Base-by-base conservation (phyloP, 2,329 filamentous ascomycete species). In the Canariomyces notabilis region DNA sequence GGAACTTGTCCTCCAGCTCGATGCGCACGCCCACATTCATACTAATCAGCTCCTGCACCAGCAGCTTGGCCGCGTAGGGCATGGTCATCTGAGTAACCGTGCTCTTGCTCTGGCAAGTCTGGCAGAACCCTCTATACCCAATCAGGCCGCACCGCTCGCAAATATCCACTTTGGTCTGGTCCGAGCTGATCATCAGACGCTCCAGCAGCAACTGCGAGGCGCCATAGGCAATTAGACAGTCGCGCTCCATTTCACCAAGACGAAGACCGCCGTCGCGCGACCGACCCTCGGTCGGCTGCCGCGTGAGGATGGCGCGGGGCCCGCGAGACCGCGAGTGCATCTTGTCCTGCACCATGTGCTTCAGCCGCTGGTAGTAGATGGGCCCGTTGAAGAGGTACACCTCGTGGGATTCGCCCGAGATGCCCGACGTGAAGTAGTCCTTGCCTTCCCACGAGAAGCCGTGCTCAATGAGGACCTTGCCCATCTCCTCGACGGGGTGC, bases 321-420 rank as follows among this genome's bases (percentile, higher is more conserved):
- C 94, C 94, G 12, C 89, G 84, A 2, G 91, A 83, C 51, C 93
- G 88, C 23, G 88, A 91, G 70, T 98, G 93, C 93, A 98, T 97
- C 72, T 98, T 98, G 66, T 98, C 93, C 67, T 97, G 90, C 4
- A 98, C 93, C 93, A 98, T 98, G 76, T 98, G 93, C 78, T 98
- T 98, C 55, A 98, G 80, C 57, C 95, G 95, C 73, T 98, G 93
- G 73, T 98, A 98, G 74, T 95, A 98, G 68, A 98, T 98, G 9
- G 93, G 93, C 0, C 93, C 93, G 64, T 95, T 95, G 76, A 97
- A 98, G 62, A 98, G 89, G 69, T 97, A 97, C 11, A 90, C 90
- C 54, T 95, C 89, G 5, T 97, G 76, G 0, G 87, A 82, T 68
- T 98, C 93, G 59, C 93, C 94, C 0, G 93, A 97, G 63, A 96